Conservation (phyloP, 805 yeast genomes). For the Starmerella gropengiesseri region DNA sequence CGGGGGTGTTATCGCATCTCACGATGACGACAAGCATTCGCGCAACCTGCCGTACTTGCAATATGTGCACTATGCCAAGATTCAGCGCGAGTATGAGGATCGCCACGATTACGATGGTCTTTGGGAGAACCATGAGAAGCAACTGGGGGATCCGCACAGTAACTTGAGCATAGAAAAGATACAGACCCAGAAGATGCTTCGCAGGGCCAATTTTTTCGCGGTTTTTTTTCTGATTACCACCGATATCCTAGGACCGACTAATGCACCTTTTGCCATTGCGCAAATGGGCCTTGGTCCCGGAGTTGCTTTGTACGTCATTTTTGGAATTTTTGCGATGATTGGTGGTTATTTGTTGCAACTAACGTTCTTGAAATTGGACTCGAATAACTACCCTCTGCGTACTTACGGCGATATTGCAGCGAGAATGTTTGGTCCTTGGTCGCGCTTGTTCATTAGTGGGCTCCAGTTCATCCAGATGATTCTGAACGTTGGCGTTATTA, state of each 20-base stretch:
- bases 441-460: conserved; percentile 30
- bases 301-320: conserved; percentile 33
- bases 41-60: conserved; percentile 19
- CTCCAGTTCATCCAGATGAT: conserved; percentile 37
- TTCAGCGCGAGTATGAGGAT: conserved; percentile 22
- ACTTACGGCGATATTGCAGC: conserved; percentile 37
- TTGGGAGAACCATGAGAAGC: conserved; percentile 12
- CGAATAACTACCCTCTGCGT: conserved; percentile 36
- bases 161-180: conserved; percentile 20
- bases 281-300: conserved; percentile 40
- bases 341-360: conserved; percentile 35
- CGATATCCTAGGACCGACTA: conserved; percentile 39
- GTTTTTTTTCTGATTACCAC: conserved; percentile 41
- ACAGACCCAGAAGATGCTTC: conserved; percentile 19
- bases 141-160: conserved; percentile 20
- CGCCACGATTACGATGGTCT: conserved; percentile 19
- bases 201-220: conserved; percentile 16
- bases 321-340: conserved; percentile 36
- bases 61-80: conserved; percentile 20
- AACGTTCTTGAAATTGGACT: conserved; percentile 33
- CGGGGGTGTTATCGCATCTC: conserved; percentile 14
- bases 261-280: conserved; percentile 38
- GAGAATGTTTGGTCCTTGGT: conserved; percentile 32
- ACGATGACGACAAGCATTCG: conserved; percentile 18
- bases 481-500: conserved; percentile 36